Evolutionary conservation across 208 protist genomes (phyloP), one percentile per base, ranked within the genome.

Genomic region (Leishmania tropica): DNA sequence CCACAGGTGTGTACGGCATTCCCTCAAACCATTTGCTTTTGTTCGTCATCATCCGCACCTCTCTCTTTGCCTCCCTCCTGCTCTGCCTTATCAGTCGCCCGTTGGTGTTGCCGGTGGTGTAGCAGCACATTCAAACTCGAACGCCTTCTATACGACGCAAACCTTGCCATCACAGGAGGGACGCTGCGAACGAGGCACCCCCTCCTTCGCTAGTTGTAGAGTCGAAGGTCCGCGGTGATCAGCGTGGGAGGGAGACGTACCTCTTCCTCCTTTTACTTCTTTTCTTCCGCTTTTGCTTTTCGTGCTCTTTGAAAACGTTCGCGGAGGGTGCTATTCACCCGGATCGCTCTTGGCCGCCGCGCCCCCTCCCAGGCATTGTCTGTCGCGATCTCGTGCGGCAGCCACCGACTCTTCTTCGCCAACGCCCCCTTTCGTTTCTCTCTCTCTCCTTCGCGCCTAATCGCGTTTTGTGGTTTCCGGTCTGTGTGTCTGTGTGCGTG

Each of bases 211-310:
- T 10, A 21, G 6, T 21, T 51, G 70, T 51, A 53, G 45, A 51
- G 45, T 47, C 10, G 45, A 51, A 74, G 70, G n/a, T 31, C 70
- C 24, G 45, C 17, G 28, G 40, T 35, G 45, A 35, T n/a, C 47
- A 35, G 10, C 45, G 70, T 35, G 28, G 28, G 51, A 19, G 51
- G n/a, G 70, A 74, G 42, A 74, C 40, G 70, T 45, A 35, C 24
- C 70, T 40, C 45, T 8, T 40, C 35, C 64, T 65, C 70, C 54
- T 83, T 72, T n/a, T 73, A 31, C 31, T 19, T 78, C 73, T 68
- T 47, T 70, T 74, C 45, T 62, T 62, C 28, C 28, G 56, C 56
- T 62, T 75, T 62, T 72, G 0, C 48, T 65, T 70, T 78, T 13
- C 74, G 45, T n/a, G 21, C 70, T 53, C 28, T 3, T 74, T 19